These are phyloP conservation scores for Lactuca saligna DNA, from an alignment of 129 eudicot genomes.

Conservation along the genomic window DNA sequence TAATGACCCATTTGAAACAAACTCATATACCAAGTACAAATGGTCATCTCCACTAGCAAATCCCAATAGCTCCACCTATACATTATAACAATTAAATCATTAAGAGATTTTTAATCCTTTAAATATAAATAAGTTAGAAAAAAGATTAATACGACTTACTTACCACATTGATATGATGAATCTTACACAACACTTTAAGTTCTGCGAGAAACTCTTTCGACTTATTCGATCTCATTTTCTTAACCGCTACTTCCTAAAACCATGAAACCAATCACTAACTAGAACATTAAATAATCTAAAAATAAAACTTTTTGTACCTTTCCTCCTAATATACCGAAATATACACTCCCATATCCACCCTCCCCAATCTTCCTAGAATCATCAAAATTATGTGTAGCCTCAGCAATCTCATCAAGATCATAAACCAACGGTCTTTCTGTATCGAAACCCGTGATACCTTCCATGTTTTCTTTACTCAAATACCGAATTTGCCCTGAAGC, in stretches of 20 bases:
- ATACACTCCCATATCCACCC: constrained; percentile 91
- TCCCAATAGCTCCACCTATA: constrained; percentile 80
- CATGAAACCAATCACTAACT: constrained; percentile 9
- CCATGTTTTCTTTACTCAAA: constrained; percentile 45
- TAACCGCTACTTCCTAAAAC: constrained; percentile 70
- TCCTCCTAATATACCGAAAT: constrained; percentile 62
- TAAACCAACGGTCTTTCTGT: constrained; percentile 71
- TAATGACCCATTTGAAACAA: constrained; percentile 69
- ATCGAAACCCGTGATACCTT: constrained; percentile 63
- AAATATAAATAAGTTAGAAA: too few species aligned
- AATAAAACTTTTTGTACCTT: constrained; percentile 35
- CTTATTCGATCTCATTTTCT: constrained; percentile 87
- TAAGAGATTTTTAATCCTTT: not conserved
- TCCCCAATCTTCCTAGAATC: constrained; percentile 66
- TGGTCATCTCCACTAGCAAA: constrained; percentile 83
- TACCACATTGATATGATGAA: constrained; percentile 84
- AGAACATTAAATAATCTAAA: constrained; percentile 6
- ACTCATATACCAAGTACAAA: constrained; percentile 77
- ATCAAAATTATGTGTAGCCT: constrained; percentile 66
- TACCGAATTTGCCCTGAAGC: constrained; percentile 43
- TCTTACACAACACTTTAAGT: constrained; percentile 75
- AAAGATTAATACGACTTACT: constrained; percentile 29
- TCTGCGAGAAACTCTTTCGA: constrained; percentile 80
- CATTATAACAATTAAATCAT: not conserved
- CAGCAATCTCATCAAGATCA: constrained; percentile 70